Base-by-base conservation (phyloP, 192 early-diverging fungal species). In the Coemansia sp. region DNA sequence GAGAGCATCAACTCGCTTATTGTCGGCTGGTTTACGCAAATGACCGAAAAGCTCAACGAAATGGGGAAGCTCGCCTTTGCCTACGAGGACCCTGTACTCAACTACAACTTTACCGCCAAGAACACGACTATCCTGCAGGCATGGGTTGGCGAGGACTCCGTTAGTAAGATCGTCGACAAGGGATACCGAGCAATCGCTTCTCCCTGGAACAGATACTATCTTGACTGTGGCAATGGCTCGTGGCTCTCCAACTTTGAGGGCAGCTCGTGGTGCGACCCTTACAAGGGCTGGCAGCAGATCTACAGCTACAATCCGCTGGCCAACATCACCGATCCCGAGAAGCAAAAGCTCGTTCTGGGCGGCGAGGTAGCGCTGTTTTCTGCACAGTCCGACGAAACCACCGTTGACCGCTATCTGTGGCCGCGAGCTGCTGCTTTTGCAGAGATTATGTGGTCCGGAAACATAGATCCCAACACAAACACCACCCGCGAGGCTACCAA, bases 221-320 rank as follows among this genome's bases (percentile, higher is more conserved):
- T 90, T 59, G 89, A 92, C 72, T 92, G 89, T 65, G 88, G 89
- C 0, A 84, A 85, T 57, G 89, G 89, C 34, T 85, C 80, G 48
- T 92, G 89, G 90, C 75, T 90, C 35, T 73, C 83, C 28, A 86
- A 88, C 61, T 85, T 84, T 65, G 70, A 75, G 13, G 85, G 85
- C 54, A 71, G 65, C 35, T 88, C 86, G 45, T 90, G 89, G 88
- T 91, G 89, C 65, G 79, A 74, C 39, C 85, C 87, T 13, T 88
- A 81, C 81, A 87, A 87, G 80, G 70, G 83, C 42, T 89, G 88
- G 89, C 84, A 88, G 69, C 83, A 83, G 34, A 84, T 88, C 50
- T 88, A 91, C 64, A 64, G 55, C 57, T 89, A 81, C 60, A 83
- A 89, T 52, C 83, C 85, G 59, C 76, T 82, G 23, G 66, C 83